A percentile compares a stretch with the other conserved stretches of the same genome.
These are phyloP conservation scores for Acrocalymma vagum DNA, from an alignment of 2,329 filamentous ascomycete genomes.

Conservation along the genomic window DNA sequence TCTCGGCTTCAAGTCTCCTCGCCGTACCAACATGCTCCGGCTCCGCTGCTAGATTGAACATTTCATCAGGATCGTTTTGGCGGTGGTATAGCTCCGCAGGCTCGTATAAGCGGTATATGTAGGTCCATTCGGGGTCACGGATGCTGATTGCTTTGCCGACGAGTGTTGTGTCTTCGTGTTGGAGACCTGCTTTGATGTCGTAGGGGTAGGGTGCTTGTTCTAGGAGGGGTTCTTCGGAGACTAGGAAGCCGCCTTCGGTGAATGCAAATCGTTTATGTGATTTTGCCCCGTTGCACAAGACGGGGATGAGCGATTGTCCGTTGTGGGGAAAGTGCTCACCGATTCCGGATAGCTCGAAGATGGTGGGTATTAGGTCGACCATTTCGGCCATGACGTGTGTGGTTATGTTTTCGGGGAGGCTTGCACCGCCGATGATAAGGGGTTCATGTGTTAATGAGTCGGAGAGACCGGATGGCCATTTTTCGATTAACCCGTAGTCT, in stretches of 20 bases:
- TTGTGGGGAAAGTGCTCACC: conserved; percentile 52
- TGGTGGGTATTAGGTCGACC: conserved; percentile 56
- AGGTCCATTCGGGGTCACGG: conserved; percentile 50
- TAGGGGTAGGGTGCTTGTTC: conserved; percentile 56
- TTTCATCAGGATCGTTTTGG: conserved; percentile 49
- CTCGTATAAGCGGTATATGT: conserved; percentile 57
- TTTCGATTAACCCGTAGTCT: conserved; percentile 58
- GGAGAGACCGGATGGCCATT: conserved; percentile 56
- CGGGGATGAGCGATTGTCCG: conserved; percentile 45
- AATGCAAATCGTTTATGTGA: conserved; percentile 52
- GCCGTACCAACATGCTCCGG: too few relatives aligned
- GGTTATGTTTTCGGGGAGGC: conserved; percentile 45
- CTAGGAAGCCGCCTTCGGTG: conserved; percentile 56
- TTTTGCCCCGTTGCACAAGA: conserved; percentile 20
- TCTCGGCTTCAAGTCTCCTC: background rate
- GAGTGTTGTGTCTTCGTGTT: conserved; percentile 54
- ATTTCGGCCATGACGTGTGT: conserved; percentile 52
- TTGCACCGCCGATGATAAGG: conserved; percentile 53
- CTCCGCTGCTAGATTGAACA: conserved; percentile 48
- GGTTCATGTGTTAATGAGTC: conserved; percentile 54
- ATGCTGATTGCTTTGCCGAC: conserved; percentile 55
- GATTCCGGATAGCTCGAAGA: conserved; percentile 50
- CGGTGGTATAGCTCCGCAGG: conserved; percentile 52
- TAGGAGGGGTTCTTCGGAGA: conserved; percentile 54
- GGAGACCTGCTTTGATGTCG: conserved; percentile 55